Evolutionary conservation across 1,284 basidiomycete species (phyloP).

Genomic region (Butyriboletus appendiculatus): DNA sequence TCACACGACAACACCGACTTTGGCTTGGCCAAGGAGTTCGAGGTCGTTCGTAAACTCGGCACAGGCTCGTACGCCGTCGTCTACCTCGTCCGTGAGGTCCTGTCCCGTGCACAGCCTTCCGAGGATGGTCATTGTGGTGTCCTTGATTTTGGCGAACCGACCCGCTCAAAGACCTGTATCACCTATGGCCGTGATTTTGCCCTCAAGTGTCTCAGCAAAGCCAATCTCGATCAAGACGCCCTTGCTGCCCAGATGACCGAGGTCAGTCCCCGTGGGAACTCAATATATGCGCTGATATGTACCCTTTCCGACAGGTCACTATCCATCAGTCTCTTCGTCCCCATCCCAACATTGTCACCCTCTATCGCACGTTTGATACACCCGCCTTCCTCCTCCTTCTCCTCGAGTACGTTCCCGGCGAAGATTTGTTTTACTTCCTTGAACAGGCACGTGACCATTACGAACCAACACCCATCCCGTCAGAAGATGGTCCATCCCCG

Average conservation of each 20-base stretch:
- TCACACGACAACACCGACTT: conserved; percentile 37
- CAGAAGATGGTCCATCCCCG: conserved; percentile 43
- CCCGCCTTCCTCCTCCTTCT: conserved; percentile 78
- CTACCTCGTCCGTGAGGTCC: conserved; percentile 87
- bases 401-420: conserved; percentile 93
- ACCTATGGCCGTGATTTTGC: conserved; percentile 88
- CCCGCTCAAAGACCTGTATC: conserved; percentile 39
- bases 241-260: conserved; percentile 88
- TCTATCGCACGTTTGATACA: conserved; percentile 88
- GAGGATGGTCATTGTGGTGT: conserved; percentile 63
- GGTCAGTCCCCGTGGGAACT: conserved; percentile 44
- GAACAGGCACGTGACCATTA: conserved; percentile 90
- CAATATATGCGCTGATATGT: conserved; percentile 10
- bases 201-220: conserved; percentile 95
- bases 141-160: conserved; percentile 58
- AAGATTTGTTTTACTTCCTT: conserved; percentile 96
- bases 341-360: conserved; percentile 94
- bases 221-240: conserved; percentile 85
- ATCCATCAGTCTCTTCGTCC: conserved; percentile 93
- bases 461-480: conserved; percentile 54
- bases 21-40: conserved; percentile 66
- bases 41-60: conserved; percentile 84
- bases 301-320: conserved; percentile 58
- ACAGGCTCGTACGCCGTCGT: conserved; percentile 93
- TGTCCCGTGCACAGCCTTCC: conserved; percentile 58